These are phyloP conservation scores for Globisporangium canariense DNA, from an alignment of 352 stramenopile species.

Conservation along the genomic window DNA sequence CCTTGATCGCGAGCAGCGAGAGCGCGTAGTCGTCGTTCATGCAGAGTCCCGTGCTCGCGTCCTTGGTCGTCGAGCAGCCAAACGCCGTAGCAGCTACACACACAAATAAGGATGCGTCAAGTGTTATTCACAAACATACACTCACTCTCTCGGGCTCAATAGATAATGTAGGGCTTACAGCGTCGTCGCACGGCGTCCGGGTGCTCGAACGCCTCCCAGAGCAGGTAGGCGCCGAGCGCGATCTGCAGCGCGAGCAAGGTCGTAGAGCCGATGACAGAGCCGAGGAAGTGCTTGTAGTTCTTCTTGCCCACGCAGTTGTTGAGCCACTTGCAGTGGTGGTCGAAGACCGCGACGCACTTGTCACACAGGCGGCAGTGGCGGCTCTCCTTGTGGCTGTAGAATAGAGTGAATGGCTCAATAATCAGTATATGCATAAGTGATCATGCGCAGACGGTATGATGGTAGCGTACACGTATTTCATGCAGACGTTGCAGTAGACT, in stretches of 20 bases:
- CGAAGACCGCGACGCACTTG: constrained; percentile 95
- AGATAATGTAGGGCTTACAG: constrained; percentile 21
- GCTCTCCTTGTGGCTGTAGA: constrained; percentile 71
- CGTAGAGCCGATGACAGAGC: constrained; percentile 62
- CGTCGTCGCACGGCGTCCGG: constrained; percentile 31
- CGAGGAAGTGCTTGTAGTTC: constrained; percentile 82
- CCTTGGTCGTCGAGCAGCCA: constrained; percentile 48
- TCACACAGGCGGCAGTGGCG: constrained; percentile 95
- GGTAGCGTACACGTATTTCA: constrained; percentile 71
- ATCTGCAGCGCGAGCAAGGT: constrained; percentile 69
- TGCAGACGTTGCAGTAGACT: constrained; percentile 88
- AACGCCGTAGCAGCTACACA: constrained; percentile 53
- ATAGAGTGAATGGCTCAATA: background rate
- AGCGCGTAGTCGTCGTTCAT: constrained; percentile 48
- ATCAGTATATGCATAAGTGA: too few species aligned
- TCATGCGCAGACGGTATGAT: too few species aligned
- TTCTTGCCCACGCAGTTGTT: constrained; percentile 95
- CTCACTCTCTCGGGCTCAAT: too few species aligned
- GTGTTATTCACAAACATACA: background rate
- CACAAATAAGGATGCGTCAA: background rate
- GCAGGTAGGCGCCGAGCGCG: constrained; percentile 56
- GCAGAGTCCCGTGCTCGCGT: constrained; percentile 45
- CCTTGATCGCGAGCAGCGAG: constrained; percentile 50
- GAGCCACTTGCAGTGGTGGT: constrained; percentile 97
- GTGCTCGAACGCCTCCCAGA: constrained; percentile 26